Base-by-base conservation (phyloP, 306 rosid genomes). In the Inga laurina region DNA sequence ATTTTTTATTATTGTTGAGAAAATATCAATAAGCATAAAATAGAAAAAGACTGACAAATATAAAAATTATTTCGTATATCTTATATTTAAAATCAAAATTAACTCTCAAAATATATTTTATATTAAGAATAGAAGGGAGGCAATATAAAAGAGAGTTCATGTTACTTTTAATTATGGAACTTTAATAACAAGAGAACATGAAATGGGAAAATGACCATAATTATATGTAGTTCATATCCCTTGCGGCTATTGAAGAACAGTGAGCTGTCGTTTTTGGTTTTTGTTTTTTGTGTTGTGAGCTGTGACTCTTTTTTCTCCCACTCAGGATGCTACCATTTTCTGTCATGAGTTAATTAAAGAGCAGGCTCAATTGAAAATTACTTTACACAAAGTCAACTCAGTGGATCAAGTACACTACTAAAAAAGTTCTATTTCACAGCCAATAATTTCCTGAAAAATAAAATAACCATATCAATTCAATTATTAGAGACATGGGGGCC, bases 351-450 rank as follows among this genome's bases (percentile, higher is more conserved):
- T 11, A 21, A 64, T 4, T 27, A n/a, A 57, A 74, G 62, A 34
- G 73, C 81, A 44, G 46, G 22, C 76, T 80, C 79, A 18, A 49
- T 82, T 77, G 34, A 59, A 81, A 85, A 72, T 41, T 54, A 54
- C 8, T 3, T 72, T 72, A 32, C 35, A 19, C 1, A 71, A 81
- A 85, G 88, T 81, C 83, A 77, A 85, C 83, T 77, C 27, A 7
- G 77, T 22, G 19, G 72, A 81, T 81, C 57, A 71, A 71, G 46
- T 45, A 35, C 57, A 13, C 41, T 4, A 24, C 11, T 24, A 21
- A 62, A 62, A 62, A 61, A 14, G 34, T 24, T 22, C 15, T 22
- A 61, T n/a, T 59, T 59, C 14, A n/a, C 65, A 9, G 65, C 7
- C 64, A 52, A 52, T 18, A 52, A 14, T 52, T 52, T 21, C 3